Base-by-base conservation (phyloP, 169 alveolate species). In the Eimeria maxima region DNA sequence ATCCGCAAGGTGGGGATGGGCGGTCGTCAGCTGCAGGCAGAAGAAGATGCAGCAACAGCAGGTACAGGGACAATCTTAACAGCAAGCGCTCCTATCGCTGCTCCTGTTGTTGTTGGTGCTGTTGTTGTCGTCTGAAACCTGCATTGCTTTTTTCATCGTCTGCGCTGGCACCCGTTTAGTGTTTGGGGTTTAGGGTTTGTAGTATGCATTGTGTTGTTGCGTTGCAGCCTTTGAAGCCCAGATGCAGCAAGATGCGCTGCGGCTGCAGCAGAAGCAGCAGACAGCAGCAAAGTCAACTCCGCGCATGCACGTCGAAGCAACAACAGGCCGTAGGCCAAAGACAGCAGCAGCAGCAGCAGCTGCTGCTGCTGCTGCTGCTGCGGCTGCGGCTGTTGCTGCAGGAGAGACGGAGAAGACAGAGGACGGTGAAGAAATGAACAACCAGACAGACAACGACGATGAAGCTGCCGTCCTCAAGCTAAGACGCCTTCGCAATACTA, bases 1-100 rank as follows among this genome's bases (percentile, higher is more conserved):
- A 27, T 81, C 13, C 93, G 93, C 8, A 45, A 74, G 29, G 6
- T 74, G 93, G 93, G 74, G 33, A 81, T 73, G 71, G 65, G 96
- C 76, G 47, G 38, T 3, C 60, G 44, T 24, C 22, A 80, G 63
- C 55, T 42, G 57, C 74, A 45, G 45, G 88, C 74, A 45, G 86
- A 78, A 20, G 96, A 81, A n/a, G 89, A 65, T 63, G 88, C 42
- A n/a, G 86, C 45, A 42, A 38, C 65, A 20, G 81, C 84, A 45
- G 84, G 81, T 33, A 42, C 3, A 33, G 65, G 27, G 38, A 33
- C 38, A 33, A 33, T 33, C 38, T 33, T 33, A 33, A 33, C 38
- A 53, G 16, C 60, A 53, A 53, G 2, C 60, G 60, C 16, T 53
- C 60, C 60, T 53, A 0, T 14, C 16, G 16, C 60, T 53, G 60